Evolutionary conservation across 2,329 filamentous ascomycete genomes (phyloP).

Genomic region (Thelonectria olida): DNA sequence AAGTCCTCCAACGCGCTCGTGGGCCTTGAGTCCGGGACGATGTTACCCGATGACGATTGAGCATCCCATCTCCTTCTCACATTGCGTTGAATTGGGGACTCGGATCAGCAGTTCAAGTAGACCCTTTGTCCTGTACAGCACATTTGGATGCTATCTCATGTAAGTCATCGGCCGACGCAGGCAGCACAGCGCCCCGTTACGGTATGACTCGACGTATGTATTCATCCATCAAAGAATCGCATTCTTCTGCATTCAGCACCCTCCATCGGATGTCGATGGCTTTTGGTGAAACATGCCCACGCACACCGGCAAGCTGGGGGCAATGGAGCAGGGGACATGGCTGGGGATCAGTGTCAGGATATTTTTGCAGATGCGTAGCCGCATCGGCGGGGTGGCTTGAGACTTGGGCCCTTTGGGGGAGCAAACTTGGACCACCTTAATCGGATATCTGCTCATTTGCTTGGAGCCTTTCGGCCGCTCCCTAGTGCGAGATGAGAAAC

Average conservation of each 20-base stretch:
- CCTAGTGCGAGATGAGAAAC: constrained; percentile 15
- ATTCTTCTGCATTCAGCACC: no score
- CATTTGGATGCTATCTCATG: constrained; percentile 6
- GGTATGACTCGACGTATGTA: constrained; percentile 5
- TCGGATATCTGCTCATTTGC: constrained; percentile 27
- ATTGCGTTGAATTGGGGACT: neutral
- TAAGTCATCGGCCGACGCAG: constrained; percentile 17
- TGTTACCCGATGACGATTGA: constrained; percentile 10
- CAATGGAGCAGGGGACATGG: constrained; percentile 10
- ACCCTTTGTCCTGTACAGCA: neutral
- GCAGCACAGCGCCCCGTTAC: constrained; percentile 7
- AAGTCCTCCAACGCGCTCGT: constrained; percentile 1
- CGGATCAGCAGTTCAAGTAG: neutral
- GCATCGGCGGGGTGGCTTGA: constrained; percentile 28
- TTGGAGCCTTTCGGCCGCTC: constrained; percentile 19
- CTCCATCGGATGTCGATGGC: constrained; percentile 20
- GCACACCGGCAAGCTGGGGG: constrained; percentile 21
- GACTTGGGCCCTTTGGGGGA: neutral
- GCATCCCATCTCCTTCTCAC: constrained; percentile 1
- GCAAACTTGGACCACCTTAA: constrained; percentile 25
- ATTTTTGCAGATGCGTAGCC: constrained; percentile 30
- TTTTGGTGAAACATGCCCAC: constrained; percentile 37
- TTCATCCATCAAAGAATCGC: constrained; percentile 3
- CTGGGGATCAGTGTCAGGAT: constrained; percentile 28
- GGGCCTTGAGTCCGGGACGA: constrained; percentile 5